Evolutionary conservation across 78 protist genomes (phyloP).

Genomic region (Thecamonas trahens): DNA sequence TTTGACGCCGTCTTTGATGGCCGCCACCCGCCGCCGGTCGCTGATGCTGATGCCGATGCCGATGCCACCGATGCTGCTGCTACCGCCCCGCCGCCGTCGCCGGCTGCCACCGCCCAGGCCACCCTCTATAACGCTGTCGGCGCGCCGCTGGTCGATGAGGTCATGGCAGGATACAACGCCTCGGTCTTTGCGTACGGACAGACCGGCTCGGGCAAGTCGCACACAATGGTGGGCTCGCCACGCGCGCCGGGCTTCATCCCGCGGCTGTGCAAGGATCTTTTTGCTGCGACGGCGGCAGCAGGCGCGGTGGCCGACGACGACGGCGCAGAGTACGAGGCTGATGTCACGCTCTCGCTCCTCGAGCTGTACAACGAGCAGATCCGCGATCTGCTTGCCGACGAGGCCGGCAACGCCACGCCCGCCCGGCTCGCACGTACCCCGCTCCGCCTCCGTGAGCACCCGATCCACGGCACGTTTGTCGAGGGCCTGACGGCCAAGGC

Average conservation of each 20-base stretch:
- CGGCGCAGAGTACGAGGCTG: too few relatives aligned
- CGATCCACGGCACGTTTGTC: slow-evolving; percentile 17
- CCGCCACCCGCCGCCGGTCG: too few relatives aligned
- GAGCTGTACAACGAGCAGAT: slow-evolving; percentile 70
- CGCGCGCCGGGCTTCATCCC: slow-evolving; percentile 43
- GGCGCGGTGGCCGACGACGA: too few relatives aligned
- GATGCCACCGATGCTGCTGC: too few relatives aligned
- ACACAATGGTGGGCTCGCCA: slow-evolving; percentile 7
- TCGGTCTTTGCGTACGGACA: slow-evolving; percentile 67
- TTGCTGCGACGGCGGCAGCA: background rate
- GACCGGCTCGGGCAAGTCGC: slow-evolving; percentile 45
- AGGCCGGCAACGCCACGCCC: too few relatives aligned
- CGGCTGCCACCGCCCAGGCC: too few relatives aligned
- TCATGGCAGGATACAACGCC: slow-evolving; percentile 45
- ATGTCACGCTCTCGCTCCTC: slow-evolving; percentile 23
- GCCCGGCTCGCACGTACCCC: background rate
- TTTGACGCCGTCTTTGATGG: too few relatives aligned
- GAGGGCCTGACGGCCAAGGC: background rate
- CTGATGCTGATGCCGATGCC: too few relatives aligned
- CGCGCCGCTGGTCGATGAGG: too few relatives aligned
- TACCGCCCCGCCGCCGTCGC: too few relatives aligned
- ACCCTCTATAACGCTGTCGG: too few relatives aligned
- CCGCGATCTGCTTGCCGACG: slow-evolving; percentile 21
- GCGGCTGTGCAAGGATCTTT: slow-evolving; percentile 29
- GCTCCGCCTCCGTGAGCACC: slow-evolving; percentile 7